phyloP scores from a whole-genome alignment of 306 rosid genomes.

The Erythrophleum fordii region DNA sequence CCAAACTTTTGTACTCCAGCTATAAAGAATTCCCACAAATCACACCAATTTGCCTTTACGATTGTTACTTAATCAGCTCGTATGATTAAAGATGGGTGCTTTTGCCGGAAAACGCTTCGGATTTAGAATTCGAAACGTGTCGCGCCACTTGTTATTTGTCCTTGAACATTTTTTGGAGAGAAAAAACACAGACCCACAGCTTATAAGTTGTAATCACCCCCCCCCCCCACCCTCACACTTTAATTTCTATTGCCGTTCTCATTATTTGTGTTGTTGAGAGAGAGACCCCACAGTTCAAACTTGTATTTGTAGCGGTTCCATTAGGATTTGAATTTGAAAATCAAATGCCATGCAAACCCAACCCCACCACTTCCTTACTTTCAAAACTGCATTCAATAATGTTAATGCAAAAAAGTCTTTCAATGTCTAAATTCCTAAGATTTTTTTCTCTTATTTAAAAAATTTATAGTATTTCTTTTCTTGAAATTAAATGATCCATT shows the following conservation, averaged over 20 bases:
- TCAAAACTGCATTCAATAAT: too few relatives aligned
- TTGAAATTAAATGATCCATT: too few relatives aligned
- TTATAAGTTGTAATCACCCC: too few relatives aligned
- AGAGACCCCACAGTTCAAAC: constrained; percentile 1
- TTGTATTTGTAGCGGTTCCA: background rate
- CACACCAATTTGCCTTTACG: background rate
- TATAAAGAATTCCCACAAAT: background rate
- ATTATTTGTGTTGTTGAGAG: background rate
- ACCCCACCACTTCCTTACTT: background rate
- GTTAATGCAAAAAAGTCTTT: too few relatives aligned
- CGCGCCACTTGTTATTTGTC: background rate
- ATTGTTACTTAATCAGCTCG: background rate
- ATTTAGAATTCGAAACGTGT: background rate
- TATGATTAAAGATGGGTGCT: background rate
- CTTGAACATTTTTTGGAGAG: too few relatives aligned
- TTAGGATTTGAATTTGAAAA: constrained; percentile 1
- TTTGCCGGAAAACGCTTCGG: background rate
- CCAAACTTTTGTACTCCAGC: background rate
- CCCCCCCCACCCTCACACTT: too few relatives aligned
- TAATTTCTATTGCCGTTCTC: background rate
- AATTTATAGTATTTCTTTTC: too few relatives aligned
- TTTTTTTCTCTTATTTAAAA: too few relatives aligned
- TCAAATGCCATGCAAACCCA: background rate
- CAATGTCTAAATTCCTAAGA: too few relatives aligned
- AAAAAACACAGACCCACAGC: too few relatives aligned